Evolutionary conservation across 495 filamentous ascomycete species (phyloP).

Genomic region (Pyrenula massariospora): DNA sequence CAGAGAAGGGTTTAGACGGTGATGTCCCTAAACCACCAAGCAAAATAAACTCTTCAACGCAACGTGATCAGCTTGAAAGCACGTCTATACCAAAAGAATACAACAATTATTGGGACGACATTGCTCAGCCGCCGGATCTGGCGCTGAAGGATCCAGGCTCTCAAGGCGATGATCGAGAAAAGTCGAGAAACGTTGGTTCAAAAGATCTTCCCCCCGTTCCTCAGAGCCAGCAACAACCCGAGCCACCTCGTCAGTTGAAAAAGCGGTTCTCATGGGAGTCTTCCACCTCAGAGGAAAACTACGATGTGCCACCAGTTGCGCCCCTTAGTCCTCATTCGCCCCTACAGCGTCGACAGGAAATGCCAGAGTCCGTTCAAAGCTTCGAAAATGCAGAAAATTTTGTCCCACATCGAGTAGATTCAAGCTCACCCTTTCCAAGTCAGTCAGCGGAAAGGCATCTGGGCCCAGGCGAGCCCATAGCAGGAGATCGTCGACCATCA

Average conservation of each 20-base stretch:
- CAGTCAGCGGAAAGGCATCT: neutral
- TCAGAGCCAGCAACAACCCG: neutral
- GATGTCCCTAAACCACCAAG: neutral
- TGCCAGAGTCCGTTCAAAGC: slow-evolving; percentile 3
- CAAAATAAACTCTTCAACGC: neutral
- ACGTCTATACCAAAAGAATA: slow-evolving; percentile 45
- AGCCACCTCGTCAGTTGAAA: slow-evolving; percentile 13
- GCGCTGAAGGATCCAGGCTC: slow-evolving; percentile 7
- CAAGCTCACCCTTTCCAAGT: neutral
- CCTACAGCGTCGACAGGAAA: neutral
- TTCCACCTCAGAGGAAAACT: slow-evolving; percentile 9
- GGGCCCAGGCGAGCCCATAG: neutral
- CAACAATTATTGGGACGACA: slow-evolving; percentile 46
- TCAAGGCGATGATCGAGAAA: slow-evolving; percentile 9
- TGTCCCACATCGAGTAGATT: neutral
- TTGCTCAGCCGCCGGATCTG: slow-evolving; percentile 3
- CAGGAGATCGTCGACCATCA: neutral
- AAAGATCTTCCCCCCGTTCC: slow-evolving; percentile 8
- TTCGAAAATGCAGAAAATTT: neutral
- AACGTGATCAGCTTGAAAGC: slow-evolving; percentile 18
- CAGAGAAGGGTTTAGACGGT: neutral
- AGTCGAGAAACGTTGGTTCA: neutral
- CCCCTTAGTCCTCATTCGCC: slow-evolving; percentile 2
- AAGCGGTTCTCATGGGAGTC: slow-evolving; percentile 34
- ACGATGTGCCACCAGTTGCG: slow-evolving; percentile 4